phyloP scores from a whole-genome alignment of 371 early-diverging fungal species.

The Mortierella sp. region DNA sequence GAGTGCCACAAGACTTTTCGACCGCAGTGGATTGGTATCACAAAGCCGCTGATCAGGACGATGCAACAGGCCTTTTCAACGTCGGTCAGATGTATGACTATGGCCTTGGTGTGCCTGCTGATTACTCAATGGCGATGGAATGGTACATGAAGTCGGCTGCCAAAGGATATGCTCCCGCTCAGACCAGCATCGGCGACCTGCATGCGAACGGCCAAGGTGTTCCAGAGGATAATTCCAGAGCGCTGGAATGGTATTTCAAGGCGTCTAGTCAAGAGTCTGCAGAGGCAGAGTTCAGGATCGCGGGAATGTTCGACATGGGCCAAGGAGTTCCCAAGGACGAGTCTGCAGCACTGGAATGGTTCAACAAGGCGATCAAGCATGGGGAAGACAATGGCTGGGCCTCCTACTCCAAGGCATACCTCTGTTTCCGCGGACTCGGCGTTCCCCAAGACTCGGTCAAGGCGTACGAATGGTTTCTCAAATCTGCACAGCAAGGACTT shows the following conservation, averaged over 20 bases:
- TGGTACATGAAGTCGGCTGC: constrained; percentile 71
- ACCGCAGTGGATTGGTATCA: constrained; percentile 63
- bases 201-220: constrained; percentile 62
- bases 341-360: constrained; percentile 13
- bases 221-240: constrained; percentile 51
- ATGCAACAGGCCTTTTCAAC: constrained; percentile 56
- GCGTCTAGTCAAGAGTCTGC: constrained; percentile 61
- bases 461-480: neutral
- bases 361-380: neutral
- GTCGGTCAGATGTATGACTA: constrained; percentile 66
- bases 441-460: neutral
- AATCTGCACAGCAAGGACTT: neutral
- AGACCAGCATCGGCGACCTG: constrained; percentile 62
- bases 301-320: constrained; percentile 61
- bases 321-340: constrained; percentile 27
- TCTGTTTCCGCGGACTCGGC: neutral
- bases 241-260: constrained; percentile 49
- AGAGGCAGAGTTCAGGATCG: constrained; percentile 63
- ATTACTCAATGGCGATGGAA: constrained; percentile 61
- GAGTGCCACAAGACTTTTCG: constrained; percentile 64
- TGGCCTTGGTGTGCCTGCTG: constrained; percentile 64
- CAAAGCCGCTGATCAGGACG: constrained; percentile 60
- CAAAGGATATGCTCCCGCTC: constrained; percentile 60
- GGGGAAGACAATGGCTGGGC: constrained; percentile 33
- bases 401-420: constrained; percentile 18